Conservation (phyloP, 441 rosid genomes). For the Populus hybrid region DNA sequence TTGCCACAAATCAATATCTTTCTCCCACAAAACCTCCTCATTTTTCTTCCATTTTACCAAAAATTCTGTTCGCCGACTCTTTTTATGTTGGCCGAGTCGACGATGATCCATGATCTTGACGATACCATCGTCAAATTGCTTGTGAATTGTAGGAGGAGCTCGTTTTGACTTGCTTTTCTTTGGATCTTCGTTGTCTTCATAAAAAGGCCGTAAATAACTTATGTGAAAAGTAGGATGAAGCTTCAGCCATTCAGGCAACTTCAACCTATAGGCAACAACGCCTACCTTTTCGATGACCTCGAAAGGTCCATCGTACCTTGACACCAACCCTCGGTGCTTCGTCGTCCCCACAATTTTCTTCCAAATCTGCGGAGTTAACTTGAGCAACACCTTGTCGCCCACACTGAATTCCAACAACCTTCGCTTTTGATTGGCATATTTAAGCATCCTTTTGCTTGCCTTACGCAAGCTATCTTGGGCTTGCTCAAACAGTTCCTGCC, state of each 20-base stretch:
- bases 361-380: not conserved
- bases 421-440: not conserved
- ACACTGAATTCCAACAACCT: not conserved
- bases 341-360: not conserved
- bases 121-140: not conserved
- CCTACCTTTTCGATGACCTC: not conserved
- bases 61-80: not conserved
- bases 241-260: not conserved
- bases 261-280: not conserved
- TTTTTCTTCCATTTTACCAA: not conserved
- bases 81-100: too few relatives aligned
- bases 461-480: not conserved
- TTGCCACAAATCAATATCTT: too few relatives aligned
- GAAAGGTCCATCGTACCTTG: slow-evolving; percentile 1
- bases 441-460: not conserved
- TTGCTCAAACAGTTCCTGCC: not conserved
- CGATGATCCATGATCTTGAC: not conserved
- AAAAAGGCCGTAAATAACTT: not conserved
- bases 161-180: not conserved
- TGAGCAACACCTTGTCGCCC: slow-evolving; percentile 7
- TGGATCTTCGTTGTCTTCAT: not conserved
- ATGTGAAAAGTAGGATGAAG: not conserved
- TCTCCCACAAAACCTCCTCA: too few relatives aligned
- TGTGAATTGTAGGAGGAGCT: not conserved
- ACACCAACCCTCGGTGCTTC: not conserved